Percentiles rank a stretch among this genome's conserved stretches.
Conservation (phyloP, 495 filamentous ascomycete genomes). For the Glonium stellatum region DNA sequence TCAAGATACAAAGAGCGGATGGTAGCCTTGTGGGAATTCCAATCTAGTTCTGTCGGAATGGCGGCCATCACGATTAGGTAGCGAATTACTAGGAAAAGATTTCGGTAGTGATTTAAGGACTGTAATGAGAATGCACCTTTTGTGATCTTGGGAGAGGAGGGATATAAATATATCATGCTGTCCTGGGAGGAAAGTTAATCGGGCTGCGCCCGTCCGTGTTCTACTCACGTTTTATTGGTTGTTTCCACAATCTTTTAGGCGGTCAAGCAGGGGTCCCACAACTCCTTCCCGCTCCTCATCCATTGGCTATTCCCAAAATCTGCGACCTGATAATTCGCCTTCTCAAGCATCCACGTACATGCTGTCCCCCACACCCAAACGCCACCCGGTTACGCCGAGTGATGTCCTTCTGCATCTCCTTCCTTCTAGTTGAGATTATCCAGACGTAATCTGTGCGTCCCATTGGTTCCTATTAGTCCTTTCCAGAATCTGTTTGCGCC, state of each 20-base stretch:
- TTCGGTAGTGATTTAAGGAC: neutral
- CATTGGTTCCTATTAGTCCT: neutral
- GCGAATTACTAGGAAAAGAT: neutral
- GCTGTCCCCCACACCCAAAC: too few species aligned
- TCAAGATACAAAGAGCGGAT: slow-evolving; percentile 1
- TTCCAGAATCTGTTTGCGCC: slow-evolving; percentile 4
- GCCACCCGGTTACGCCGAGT: too few species aligned
- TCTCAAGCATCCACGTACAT: too few species aligned
- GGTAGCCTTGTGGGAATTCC: slow-evolving; percentile 1
- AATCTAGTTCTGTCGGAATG: neutral
- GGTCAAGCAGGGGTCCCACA: too few species aligned
- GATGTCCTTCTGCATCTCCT: too few species aligned
- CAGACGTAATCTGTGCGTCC: neutral
- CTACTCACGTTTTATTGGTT: too few species aligned
- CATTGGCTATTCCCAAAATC: slow-evolving; percentile 1
- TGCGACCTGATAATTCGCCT: neutral
- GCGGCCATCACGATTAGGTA: neutral
- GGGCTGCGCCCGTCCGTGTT: neutral
- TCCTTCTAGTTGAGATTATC: neutral
- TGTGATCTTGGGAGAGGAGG: neutral
- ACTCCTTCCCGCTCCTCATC: too few species aligned
- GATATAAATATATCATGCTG: neutral
- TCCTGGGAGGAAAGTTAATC: too few species aligned
- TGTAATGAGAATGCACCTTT: neutral
- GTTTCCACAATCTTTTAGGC: slow-evolving; percentile 3